These are phyloP conservation scores for Diaporthe citrichinensis DNA, from an alignment of 2,329 filamentous ascomycete species.

Conservation along the genomic window DNA sequence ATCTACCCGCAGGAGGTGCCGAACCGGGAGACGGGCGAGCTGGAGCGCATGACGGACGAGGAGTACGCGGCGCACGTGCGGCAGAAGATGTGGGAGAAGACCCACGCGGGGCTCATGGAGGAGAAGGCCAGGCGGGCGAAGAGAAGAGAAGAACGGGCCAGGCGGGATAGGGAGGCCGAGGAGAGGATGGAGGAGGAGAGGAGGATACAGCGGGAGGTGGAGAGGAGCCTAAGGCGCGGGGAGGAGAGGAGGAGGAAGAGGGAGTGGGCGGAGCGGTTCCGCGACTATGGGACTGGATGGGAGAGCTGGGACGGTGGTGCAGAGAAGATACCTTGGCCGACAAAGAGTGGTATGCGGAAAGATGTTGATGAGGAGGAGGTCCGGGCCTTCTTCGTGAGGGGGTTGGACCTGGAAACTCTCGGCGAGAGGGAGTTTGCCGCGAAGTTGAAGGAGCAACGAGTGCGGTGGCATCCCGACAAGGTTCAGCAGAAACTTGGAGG, in stretches of 20 bases:
- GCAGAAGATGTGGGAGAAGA: slow-evolving; percentile 95
- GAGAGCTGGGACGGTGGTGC: slow-evolving; percentile 61
- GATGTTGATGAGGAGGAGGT: slow-evolving; percentile 73
- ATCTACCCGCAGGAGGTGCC: slow-evolving; percentile 71
- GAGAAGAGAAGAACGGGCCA: slow-evolving; percentile 75
- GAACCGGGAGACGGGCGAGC: slow-evolving; percentile 62
- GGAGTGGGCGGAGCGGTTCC: slow-evolving; percentile 73
- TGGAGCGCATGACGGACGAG: slow-evolving; percentile 92
- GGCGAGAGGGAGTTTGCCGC: slow-evolving; percentile 62
- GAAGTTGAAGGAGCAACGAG: slow-evolving; percentile 83
- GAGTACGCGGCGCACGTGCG: slow-evolving; percentile 91
- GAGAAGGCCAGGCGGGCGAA: slow-evolving; percentile 71
- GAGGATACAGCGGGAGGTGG: slow-evolving; percentile 74
- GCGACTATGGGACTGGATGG: slow-evolving; percentile 77
- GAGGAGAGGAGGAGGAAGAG: slow-evolving; percentile 72
- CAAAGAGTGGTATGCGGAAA: slow-evolving; percentile 69
- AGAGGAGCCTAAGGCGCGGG: slow-evolving; percentile 76
- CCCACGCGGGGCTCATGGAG: slow-evolving; percentile 85
- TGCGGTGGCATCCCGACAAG: slow-evolving; percentile 98
- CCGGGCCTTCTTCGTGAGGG: slow-evolving; percentile 75
- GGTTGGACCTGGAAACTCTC: slow-evolving; percentile 58
- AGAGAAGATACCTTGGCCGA: slow-evolving; percentile 78
- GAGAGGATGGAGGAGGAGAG: slow-evolving; percentile 53
- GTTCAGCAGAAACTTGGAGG: slow-evolving; percentile 90
- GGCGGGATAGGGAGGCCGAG: slow-evolving; percentile 59